Percentiles rank a stretch among this genome's conserved stretches.
Conservation (phyloP, 768 basidiomycete species). For the Leccinum rimulosum region DNA sequence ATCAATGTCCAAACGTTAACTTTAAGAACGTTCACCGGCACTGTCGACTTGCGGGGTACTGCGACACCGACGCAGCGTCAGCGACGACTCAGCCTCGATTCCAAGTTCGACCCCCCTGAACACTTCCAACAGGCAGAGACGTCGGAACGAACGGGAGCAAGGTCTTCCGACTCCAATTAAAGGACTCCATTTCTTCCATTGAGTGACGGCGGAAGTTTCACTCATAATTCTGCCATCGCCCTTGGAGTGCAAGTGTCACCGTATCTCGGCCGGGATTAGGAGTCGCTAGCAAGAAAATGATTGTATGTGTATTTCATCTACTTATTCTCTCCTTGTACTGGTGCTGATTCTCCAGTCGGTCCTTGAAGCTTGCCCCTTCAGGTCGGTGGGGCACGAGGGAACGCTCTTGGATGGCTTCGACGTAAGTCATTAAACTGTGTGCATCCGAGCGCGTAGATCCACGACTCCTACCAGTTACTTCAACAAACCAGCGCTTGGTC, state of each 20-base stretch:
- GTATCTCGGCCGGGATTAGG: constrained; percentile 80
- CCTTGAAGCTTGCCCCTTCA: constrained; percentile 40
- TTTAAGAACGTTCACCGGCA: no score
- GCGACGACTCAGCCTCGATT: constrained; percentile 50
- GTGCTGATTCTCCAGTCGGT: not conserved
- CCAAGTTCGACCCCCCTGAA: constrained; percentile 48
- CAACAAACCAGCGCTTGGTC: constrained; percentile 87
- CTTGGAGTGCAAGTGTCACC: constrained; percentile 50
- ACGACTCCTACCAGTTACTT: constrained; percentile 57
- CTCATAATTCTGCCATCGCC: constrained; percentile 55
- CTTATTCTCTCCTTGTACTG: not conserved
- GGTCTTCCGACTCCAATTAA: constrained; percentile 21
- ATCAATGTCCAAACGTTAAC: no score
- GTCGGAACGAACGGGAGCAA: constrained; percentile 58
- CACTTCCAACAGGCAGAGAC: constrained; percentile 32
- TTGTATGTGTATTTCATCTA: constrained; percentile 42
- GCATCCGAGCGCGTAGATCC: not conserved
- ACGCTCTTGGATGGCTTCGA: constrained; percentile 67
- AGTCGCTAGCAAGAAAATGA: constrained; percentile 53
- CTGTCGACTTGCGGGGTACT: no score
- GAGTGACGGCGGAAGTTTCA: constrained; percentile 67
- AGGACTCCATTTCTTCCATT: constrained; percentile 73
- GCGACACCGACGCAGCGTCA: not conserved
- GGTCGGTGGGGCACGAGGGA: constrained; percentile 65
- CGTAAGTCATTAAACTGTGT: constrained; percentile 44